Conservation (phyloP, 805 yeast species). For the Candida oleophila region DNA sequence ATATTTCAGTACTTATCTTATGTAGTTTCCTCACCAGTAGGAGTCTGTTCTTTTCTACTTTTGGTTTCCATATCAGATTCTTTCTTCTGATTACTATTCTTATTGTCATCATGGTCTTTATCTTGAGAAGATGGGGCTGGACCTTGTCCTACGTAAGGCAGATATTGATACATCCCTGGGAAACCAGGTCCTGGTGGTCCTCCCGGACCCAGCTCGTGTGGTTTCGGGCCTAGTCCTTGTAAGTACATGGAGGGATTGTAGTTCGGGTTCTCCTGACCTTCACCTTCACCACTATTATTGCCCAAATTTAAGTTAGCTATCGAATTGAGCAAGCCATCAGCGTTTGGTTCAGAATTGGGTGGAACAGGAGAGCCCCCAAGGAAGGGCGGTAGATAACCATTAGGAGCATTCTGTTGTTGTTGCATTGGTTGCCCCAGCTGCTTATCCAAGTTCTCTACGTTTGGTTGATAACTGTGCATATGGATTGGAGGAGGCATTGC, state of each 20-base stretch:
- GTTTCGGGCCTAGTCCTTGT: neutral
- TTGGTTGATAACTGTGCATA: neutral
- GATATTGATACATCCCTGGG: conserved; percentile 1
- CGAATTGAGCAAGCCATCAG: conserved; percentile 13
- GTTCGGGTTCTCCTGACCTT: neutral
- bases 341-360: neutral
- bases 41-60: neutral
- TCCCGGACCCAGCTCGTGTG: neutral
- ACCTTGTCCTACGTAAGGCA: neutral
- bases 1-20: no score
- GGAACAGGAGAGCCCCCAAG: neutral
- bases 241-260: neutral
- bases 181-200: neutral
- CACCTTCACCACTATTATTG: conserved; percentile 1
- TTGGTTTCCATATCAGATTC: neutral
- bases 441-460: neutral
- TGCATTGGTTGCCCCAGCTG: neutral
- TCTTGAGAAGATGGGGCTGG: neutral
- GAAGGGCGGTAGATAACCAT: neutral
- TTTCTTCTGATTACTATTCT: conserved; percentile 2
- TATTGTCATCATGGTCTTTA: conserved; percentile 1
- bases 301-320: conserved; percentile 12
- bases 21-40: neutral
- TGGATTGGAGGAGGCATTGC: conserved; percentile 8
- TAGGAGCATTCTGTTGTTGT: neutral